Conservation (phyloP, 495 filamentous ascomycete genomes). For the Chaetomidium leptoderma region DNA sequence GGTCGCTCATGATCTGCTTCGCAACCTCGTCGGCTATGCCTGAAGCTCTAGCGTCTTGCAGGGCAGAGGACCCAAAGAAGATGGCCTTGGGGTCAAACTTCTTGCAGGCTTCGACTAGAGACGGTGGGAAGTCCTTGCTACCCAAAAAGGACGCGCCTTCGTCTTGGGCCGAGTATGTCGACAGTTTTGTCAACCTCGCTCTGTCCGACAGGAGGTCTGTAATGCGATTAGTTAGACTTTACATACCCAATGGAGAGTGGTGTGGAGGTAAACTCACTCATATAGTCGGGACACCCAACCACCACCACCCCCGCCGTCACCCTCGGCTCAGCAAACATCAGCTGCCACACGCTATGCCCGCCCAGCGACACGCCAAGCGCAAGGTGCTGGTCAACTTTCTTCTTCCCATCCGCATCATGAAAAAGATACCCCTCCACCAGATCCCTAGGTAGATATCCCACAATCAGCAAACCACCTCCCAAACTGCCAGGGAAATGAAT, state of each 20-base stretch:
- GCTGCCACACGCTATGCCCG: constrained; percentile 83
- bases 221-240: neutral
- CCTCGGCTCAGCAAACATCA: constrained; percentile 70
- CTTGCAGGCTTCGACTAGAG: constrained; percentile 58
- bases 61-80: constrained; percentile 51
- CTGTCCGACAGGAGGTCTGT: constrained; percentile 68
- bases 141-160: constrained; percentile 64
- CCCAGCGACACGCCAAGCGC: constrained; percentile 81
- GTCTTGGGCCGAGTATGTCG: constrained; percentile 49
- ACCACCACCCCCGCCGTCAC: constrained; percentile 71
- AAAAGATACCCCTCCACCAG: constrained; percentile 74
- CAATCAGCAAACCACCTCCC: neutral
- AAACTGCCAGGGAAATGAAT: neutral
- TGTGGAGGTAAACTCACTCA: constrained; percentile 46
- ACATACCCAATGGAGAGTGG: neutral
- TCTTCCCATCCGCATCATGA: constrained; percentile 37
- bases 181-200: constrained; percentile 65
- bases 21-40: neutral
- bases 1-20: constrained; percentile 45
- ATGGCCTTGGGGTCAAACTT: constrained; percentile 67
- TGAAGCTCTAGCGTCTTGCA: constrained; percentile 22
- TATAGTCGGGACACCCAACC: constrained; percentile 87
- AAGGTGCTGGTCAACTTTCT: constrained; percentile 62
- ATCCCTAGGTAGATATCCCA: constrained; percentile 50
- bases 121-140: constrained; percentile 66